These are phyloP conservation scores for Cladosporium sp. DNA, from an alignment of 2,329 filamentous ascomycete genomes.

Conservation along the genomic window DNA sequence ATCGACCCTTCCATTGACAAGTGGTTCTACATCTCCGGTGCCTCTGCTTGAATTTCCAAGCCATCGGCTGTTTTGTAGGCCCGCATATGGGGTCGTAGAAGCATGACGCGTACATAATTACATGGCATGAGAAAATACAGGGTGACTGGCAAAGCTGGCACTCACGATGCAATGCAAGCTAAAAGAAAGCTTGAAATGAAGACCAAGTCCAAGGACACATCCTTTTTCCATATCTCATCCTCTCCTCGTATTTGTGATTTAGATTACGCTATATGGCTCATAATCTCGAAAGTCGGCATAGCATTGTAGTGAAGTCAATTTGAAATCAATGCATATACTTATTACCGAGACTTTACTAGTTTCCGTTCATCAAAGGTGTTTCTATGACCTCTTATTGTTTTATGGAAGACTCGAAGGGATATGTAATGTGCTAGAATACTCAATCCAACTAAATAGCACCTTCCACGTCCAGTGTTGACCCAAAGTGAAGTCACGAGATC, in stretches of 20 bases:
- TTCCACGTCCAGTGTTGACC: background rate
- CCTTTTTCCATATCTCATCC: background rate
- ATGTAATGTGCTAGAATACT: background rate
- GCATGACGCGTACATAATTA: slow-evolving; percentile 8
- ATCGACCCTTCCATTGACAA: slow-evolving; percentile 98
- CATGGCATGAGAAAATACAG: slow-evolving; percentile 7
- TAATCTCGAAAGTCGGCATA: background rate
- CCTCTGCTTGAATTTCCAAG: slow-evolving; percentile 50
- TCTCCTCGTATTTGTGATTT: background rate
- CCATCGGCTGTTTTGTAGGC: slow-evolving; percentile 15
- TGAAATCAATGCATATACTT: background rate
- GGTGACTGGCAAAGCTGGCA: background rate
- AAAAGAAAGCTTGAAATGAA: slow-evolving; percentile 21
- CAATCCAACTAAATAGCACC: background rate
- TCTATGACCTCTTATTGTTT: background rate
- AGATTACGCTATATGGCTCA: background rate
- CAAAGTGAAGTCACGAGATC: background rate
- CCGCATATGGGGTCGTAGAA: background rate
- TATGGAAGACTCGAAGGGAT: background rate
- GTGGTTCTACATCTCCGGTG: slow-evolving; percentile 99
- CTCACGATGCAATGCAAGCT: slow-evolving; percentile 8
- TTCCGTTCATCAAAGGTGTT: background rate
- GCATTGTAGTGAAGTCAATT: background rate
- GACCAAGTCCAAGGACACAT: background rate
- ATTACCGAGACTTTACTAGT: background rate